Conservation (phyloP, 176 grass and related monocot genomes). For the Oryza punctata region DNA sequence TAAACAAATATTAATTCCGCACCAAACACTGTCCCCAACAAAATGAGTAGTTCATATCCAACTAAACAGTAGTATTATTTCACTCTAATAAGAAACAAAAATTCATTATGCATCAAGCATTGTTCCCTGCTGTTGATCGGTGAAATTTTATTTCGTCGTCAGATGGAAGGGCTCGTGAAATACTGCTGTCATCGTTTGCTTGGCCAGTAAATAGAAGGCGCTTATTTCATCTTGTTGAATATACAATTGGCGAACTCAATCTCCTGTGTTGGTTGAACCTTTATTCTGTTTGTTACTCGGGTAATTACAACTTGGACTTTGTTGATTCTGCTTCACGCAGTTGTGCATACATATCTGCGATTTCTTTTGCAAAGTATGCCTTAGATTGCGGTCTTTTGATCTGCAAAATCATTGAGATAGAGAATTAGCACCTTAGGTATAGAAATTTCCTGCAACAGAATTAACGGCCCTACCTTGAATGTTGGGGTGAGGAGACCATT, state of each 20-base stretch:
- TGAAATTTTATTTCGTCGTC: not conserved
- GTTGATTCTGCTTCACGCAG: slow-evolving; percentile 43
- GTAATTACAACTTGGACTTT: slow-evolving; percentile 30
- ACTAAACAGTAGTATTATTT: too few relatives aligned
- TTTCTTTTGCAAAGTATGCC: slow-evolving; percentile 81
- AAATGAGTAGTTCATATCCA: too few relatives aligned
- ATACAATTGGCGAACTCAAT: not conserved
- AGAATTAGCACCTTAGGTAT: not conserved
- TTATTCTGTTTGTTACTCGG: slow-evolving; percentile 18
- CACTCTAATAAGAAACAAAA: too few relatives aligned
- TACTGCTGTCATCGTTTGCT: not conserved
- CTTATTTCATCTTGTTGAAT: slow-evolving; percentile 5
- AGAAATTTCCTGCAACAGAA: slow-evolving; percentile 13
- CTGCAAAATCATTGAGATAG: slow-evolving; percentile 36
- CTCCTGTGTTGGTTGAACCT: not conserved
- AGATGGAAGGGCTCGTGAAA: not conserved
- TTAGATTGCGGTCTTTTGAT: slow-evolving; percentile 95
- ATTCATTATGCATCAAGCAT: not conserved
- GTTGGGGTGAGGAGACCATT: slow-evolving; percentile 96
- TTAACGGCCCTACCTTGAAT: slow-evolving; percentile 65
- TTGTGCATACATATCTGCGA: slow-evolving; percentile 74
- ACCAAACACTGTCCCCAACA: too few relatives aligned
- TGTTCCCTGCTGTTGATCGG: not conserved
- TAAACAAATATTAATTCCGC: too few relatives aligned
- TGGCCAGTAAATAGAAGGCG: not conserved